These are phyloP conservation scores for Breynia disticha DNA, from an alignment of 441 rosid genomes.

Conservation along the genomic window DNA sequence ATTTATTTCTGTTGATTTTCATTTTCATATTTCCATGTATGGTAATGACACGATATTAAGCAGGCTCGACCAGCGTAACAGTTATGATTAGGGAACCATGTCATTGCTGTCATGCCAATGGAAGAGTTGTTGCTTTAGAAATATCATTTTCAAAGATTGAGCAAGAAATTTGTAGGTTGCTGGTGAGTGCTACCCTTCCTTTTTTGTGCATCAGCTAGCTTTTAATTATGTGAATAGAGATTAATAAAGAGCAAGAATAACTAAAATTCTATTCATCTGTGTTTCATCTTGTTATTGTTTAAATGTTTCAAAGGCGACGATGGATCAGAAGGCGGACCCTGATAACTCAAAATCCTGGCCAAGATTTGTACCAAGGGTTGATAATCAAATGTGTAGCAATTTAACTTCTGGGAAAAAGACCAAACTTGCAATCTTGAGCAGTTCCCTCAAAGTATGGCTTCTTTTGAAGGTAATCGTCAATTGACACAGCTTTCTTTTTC, in stretches of 20 bases:
- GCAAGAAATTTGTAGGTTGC: slow-evolving; percentile 80
- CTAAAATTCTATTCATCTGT: neutral
- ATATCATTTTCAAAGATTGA: slow-evolving; percentile 92
- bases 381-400: slow-evolving; percentile 72
- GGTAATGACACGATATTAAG: slow-evolving; percentile 11
- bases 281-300: neutral
- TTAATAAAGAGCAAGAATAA: too few relatives aligned
- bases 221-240: too few relatives aligned
- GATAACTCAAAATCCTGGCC: slow-evolving; percentile 85
- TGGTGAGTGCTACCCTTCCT: slow-evolving; percentile 39
- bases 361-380: slow-evolving; percentile 66
- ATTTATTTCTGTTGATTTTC: too few relatives aligned
- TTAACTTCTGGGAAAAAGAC: slow-evolving; percentile 78
- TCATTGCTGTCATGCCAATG: slow-evolving; percentile 84
- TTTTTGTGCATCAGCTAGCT: too few relatives aligned
- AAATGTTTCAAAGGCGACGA: slow-evolving; percentile 41
- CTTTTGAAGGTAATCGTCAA: slow-evolving; percentile 59
- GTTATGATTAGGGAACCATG: slow-evolving; percentile 97
- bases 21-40: slow-evolving; percentile 7
- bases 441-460: slow-evolving; percentile 92
- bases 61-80: slow-evolving; percentile 98
- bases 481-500: neutral
- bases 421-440: slow-evolving; percentile 70
- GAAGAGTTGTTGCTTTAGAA: slow-evolving; percentile 94
- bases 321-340: slow-evolving; percentile 50